Evolutionary conservation across 2,329 filamentous ascomycete genomes (phyloP), one percentile per base, ranked within the genome.

Genomic region (Sporothrix protearum): DNA sequence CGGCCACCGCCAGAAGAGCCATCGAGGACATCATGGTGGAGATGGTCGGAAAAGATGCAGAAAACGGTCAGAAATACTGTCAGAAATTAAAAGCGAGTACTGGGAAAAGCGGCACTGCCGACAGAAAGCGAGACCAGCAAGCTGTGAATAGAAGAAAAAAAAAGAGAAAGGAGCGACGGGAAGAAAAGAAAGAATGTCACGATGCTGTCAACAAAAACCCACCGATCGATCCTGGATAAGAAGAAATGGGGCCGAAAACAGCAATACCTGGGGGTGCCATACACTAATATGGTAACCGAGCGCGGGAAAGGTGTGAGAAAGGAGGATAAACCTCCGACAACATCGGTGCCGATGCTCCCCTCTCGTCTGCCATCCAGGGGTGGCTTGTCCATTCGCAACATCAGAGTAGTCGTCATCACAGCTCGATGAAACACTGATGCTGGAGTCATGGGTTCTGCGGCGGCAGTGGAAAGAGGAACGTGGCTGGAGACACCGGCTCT

Each of bases 1-100:
- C 72, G 39, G 68, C 71, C 22, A 75, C 73, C 0, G 76, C 77
- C 33, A 77, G 51, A n/a, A 79, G 73, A 10, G 77, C 74, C 25
- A 79, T 72, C 7, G 73, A 63, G 71, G 77, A 78, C 9, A 72
- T 53, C 73, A 75, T 74, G 51, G 12, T 66, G 22, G 19, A n/a
- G n/a, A n/a, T 22, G 9, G 30, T 12, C 12, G 19, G 33, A 42
- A 30, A 63, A 22, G 25, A 53, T 63, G n/a, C 53, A 25, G n/a
- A 39, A 55, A 53, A 42, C 12, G 25, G 16, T n/a, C n/a, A n/a
- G n/a, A n/a, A n/a, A n/a, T n/a, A n/a, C n/a, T n/a, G n/a, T n/a
- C 22, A 39, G 9, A 47, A 45, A 25, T 6, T 22, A 22, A 57
- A 42, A 45, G 12, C 2, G n/a, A 55, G 14, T 42, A 55, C 30